Conservation (phyloP, 169 alveolate species). For the Plasmodium malariae region DNA sequence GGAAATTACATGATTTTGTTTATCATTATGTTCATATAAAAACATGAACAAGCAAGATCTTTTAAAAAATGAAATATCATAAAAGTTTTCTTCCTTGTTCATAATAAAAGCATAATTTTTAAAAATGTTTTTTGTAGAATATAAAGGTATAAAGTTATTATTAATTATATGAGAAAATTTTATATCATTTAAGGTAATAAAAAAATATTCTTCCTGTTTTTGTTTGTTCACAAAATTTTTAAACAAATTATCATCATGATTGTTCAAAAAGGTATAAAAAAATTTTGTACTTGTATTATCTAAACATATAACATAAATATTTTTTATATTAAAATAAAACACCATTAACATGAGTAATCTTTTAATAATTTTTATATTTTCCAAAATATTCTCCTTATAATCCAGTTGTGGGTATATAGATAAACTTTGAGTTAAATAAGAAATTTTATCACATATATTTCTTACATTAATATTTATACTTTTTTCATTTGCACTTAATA, state of each 20-base stretch:
- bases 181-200: conserved; percentile 18
- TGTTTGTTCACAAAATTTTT: neutral
- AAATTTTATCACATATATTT: conserved; percentile 71
- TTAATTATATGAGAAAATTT: conserved; percentile 61
- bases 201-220: conserved; percentile 12
- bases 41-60: conserved; percentile 62
- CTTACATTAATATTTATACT: conserved; percentile 38
- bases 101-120: conserved; percentile 55
- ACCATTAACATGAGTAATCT: conserved; percentile 48
- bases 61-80: conserved; percentile 47
- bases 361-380: conserved; percentile 8
- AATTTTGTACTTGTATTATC: conserved; percentile 46
- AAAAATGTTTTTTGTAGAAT: conserved; percentile 9
- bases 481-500: conserved; percentile 61
- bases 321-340: conserved; percentile 47
- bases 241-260: conserved; percentile 22
- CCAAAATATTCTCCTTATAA: neutral
- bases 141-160: conserved; percentile 58
- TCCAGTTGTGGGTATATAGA: conserved; percentile 51
- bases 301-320: conserved; percentile 56
- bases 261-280: conserved; percentile 55
- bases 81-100: conserved; percentile 52
- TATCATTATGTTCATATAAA: conserved; percentile 52
- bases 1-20: conserved; percentile 50
- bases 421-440: conserved; percentile 57